These are phyloP conservation scores for Neoboletus brunneissimus DNA, from an alignment of 768 basidiomycete species.

Conservation along the genomic window DNA sequence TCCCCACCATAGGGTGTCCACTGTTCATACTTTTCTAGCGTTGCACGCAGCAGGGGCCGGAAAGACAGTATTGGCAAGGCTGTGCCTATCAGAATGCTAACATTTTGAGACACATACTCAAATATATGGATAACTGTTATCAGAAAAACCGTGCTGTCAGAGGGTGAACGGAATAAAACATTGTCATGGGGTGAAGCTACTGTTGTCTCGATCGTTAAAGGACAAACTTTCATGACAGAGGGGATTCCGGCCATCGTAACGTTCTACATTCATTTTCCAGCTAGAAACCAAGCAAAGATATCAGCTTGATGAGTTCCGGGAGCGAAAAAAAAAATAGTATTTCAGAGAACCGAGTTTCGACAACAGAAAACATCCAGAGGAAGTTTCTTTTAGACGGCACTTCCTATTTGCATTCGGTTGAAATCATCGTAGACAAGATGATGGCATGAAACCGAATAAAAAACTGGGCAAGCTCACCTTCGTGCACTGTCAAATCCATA, in stretches of 20 bases:
- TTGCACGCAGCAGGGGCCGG: not conserved
- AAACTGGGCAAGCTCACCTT: constrained; percentile 18
- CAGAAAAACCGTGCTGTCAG: not conserved
- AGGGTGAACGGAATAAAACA: not conserved
- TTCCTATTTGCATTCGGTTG: constrained; percentile 38
- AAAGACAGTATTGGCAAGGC: not conserved
- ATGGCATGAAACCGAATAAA: not conserved
- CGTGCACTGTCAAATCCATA: not conserved
- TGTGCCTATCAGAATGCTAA: constrained; percentile 16
- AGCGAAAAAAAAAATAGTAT: not conserved
- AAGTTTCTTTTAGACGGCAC: constrained; percentile 34
- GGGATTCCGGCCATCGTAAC: not conserved
- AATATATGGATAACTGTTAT: constrained; percentile 16
- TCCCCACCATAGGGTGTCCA: not conserved
- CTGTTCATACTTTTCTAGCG: not conserved
- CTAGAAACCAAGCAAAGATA: constrained; percentile 1
- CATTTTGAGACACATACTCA: constrained; percentile 12
- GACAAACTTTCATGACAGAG: no score
- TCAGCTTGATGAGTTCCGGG: constrained; percentile 2
- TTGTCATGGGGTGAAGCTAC: not conserved
- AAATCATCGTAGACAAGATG: constrained; percentile 24
- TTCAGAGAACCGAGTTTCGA: constrained; percentile 37
- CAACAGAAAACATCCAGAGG: constrained; percentile 26
- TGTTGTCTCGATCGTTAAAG: not conserved
- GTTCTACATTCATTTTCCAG: not conserved